phyloP scores from a whole-genome alignment of 2,329 filamentous ascomycete genomes.

The Colletotrichum sp. region DNA sequence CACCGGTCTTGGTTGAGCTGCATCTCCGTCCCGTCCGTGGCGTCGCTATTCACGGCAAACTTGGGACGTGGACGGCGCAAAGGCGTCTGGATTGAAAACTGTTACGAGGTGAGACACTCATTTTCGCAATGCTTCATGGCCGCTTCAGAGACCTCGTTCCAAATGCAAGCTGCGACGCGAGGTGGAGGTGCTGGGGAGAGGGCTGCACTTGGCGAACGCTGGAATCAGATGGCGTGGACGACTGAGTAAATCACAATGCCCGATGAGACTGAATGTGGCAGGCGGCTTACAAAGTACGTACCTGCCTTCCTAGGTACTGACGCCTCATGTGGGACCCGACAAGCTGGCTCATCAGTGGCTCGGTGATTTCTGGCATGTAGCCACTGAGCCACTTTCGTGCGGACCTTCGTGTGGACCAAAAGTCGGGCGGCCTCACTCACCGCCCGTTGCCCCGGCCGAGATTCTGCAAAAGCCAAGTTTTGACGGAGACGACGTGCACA shows the following conservation, averaged over 20 bases:
- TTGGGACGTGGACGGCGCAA: no score
- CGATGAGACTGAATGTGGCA: background rate
- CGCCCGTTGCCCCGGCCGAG: background rate
- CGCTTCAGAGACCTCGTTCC: background rate
- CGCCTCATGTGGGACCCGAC: no score
- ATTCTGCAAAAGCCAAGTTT: background rate
- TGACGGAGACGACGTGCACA: background rate
- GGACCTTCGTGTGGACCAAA: background rate
- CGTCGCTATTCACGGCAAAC: no score
- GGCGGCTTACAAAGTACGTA: background rate
- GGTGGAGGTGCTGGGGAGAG: background rate
- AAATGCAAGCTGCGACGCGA: background rate
- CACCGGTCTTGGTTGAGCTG: no score
- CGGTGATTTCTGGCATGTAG: no score
- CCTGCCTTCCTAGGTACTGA: no score
- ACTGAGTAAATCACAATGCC: background rate
- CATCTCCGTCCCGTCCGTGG: no score
- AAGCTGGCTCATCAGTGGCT: no score
- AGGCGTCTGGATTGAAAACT: no score
- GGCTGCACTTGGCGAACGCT: background rate
- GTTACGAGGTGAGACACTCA: no score
- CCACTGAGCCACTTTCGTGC: background rate
- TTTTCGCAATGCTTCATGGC: background rate
- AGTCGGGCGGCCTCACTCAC: background rate
- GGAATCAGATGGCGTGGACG: background rate